A percentile compares a stretch with the other conserved stretches of the same genome.
Conservation (phyloP, 345 rosid genomes). For the Eutrema heterophyllum region DNA sequence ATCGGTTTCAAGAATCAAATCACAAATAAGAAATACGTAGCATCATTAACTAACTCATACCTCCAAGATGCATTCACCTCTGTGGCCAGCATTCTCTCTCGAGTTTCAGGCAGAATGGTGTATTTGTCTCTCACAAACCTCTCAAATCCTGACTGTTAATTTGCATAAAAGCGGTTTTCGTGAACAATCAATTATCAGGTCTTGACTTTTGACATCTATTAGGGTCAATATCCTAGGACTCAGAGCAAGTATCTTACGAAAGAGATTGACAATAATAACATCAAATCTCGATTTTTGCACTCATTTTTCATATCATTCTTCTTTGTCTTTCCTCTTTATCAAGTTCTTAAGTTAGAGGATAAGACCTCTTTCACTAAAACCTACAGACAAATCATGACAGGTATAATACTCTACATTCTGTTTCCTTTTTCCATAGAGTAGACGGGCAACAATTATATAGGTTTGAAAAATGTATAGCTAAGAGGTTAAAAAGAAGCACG, state of each 20-base stretch:
- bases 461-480: background rate
- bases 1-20: background rate
- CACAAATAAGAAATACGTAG: background rate
- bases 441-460: background rate
- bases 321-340: background rate
- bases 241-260: background rate
- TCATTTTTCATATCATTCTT: background rate
- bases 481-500: background rate
- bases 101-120: slow-evolving; percentile 86
- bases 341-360: background rate
- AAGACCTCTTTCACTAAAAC: background rate
- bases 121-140: slow-evolving; percentile 81
- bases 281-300: background rate
- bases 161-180: slow-evolving; percentile 1
- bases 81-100: slow-evolving; percentile 86
- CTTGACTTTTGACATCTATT: background rate
- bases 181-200: background rate
- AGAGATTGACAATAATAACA: background rate
- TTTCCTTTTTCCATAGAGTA: background rate
- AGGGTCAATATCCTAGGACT: background rate
- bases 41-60: slow-evolving; percentile 33
- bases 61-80: slow-evolving; percentile 87
- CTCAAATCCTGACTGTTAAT: slow-evolving; percentile 90
- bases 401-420: background rate
- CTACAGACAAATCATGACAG: background rate